These are phyloP conservation scores for Diaporthe citrichinensis DNA, from an alignment of 2,329 filamentous ascomycete species.

Conservation along the genomic window DNA sequence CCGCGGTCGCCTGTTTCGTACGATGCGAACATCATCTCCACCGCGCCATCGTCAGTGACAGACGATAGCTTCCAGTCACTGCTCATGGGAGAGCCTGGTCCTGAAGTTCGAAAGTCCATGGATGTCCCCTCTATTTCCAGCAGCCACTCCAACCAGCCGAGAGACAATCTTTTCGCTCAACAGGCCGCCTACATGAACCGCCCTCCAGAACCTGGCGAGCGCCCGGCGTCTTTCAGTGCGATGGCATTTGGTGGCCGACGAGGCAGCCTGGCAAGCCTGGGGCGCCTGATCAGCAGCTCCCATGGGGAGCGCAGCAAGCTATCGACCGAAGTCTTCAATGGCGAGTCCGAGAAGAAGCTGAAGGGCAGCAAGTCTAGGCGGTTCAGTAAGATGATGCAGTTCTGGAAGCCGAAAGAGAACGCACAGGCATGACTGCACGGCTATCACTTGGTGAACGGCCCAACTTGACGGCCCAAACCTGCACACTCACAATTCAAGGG, in stretches of 20 bases:
- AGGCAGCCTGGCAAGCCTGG: conserved; percentile 82
- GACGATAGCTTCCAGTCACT: conserved; percentile 82
- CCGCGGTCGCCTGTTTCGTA: conserved; percentile 78
- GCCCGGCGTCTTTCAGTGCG: conserved; percentile 74
- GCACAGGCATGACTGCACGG: conserved; percentile 21
- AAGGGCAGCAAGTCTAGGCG: conserved; percentile 77
- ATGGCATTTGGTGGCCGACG: conserved; percentile 77
- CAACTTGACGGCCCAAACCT: not conserved
- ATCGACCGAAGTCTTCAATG: conserved; percentile 75
- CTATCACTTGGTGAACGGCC: not conserved
- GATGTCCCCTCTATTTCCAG: conserved; percentile 83
- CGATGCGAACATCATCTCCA: conserved; percentile 80
- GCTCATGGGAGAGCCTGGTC: conserved; percentile 80
- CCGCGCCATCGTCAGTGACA: conserved; percentile 79
- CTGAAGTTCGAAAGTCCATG: conserved; percentile 77
- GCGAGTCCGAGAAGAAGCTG: conserved; percentile 67
- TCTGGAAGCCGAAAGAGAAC: conserved; percentile 77
- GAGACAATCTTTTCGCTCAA: conserved; percentile 70
- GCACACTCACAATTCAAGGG: not conserved
- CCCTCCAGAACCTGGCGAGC: conserved; percentile 65
- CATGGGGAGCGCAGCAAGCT: conserved; percentile 83
- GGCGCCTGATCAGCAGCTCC: conserved; percentile 80
- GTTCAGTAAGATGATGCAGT: conserved; percentile 82
- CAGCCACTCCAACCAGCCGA: conserved; percentile 83
- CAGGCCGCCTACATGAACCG: conserved; percentile 63